Evolutionary conservation across 345 rosid species (phyloP).

Genomic region (Raphanus sativus): DNA sequence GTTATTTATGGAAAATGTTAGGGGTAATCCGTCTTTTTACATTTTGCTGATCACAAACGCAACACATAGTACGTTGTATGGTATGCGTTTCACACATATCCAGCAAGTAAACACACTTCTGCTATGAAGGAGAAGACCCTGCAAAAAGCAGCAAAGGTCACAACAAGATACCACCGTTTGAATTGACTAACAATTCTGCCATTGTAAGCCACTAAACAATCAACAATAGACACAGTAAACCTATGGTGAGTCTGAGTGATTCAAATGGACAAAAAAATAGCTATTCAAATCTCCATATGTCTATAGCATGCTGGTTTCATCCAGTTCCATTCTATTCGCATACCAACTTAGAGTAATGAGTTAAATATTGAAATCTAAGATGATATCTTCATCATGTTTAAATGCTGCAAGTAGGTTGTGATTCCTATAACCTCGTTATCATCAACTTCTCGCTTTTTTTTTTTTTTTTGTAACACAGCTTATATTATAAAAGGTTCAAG

Average conservation of each 20-base stretch:
- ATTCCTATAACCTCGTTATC: not conserved
- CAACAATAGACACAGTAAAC: not conserved
- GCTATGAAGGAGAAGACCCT: slow-evolving; percentile 90
- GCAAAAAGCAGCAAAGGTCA: slow-evolving; percentile 21
- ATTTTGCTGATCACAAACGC: not conserved
- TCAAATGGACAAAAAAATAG: too few relatives aligned
- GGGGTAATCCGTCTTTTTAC: not conserved
- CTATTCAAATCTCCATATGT: too few relatives aligned
- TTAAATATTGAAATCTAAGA: not conserved
- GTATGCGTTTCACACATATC: slow-evolving; percentile 78
- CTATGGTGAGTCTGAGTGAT: too few relatives aligned
- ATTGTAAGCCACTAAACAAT: not conserved
- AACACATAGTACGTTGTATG: slow-evolving; percentile 60
- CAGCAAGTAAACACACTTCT: slow-evolving; percentile 79
- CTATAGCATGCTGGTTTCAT: not conserved
- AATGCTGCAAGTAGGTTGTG: not conserved
- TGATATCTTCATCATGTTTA: not conserved
- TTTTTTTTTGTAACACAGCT: too few relatives aligned
- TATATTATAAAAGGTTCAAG: too few relatives aligned
- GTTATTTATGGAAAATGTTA: not conserved
- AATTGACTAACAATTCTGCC: not conserved
- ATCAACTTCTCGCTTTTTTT: not conserved
- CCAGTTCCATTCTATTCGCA: not conserved
- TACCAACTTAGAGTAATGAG: not conserved
- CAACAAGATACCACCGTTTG: not conserved